These are phyloP conservation scores for Pelargonium citronellum DNA, from an alignment of 441 rosid species.

Conservation along the genomic window DNA sequence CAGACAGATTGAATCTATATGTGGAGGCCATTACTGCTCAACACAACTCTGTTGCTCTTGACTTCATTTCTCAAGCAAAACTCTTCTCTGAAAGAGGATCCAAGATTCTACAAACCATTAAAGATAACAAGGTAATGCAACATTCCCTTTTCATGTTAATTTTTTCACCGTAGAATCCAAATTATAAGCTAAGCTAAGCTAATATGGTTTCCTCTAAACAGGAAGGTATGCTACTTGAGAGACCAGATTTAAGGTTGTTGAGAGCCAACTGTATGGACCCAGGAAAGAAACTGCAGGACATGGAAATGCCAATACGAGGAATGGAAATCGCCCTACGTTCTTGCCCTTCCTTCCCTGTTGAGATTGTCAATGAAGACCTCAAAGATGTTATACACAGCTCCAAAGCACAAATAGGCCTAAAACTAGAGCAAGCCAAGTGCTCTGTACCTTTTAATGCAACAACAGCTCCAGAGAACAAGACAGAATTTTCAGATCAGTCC, in stretches of 20 bases:
- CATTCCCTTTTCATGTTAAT: no score
- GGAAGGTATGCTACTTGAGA: conserved; percentile 59
- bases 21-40: conserved; percentile 44
- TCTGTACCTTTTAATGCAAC: conserved; percentile 26
- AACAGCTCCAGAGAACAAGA: conserved; percentile 39
- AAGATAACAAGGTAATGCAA: conserved; percentile 34
- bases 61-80: conserved; percentile 35
- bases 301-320: conserved; percentile 47
- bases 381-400: conserved; percentile 25
- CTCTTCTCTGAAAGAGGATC: conserved; percentile 33
- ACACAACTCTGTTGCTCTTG: conserved; percentile 40
- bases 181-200: background rate
- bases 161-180: background rate
- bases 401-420: conserved; percentile 32
- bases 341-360: conserved; percentile 46
- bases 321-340: conserved; percentile 54
- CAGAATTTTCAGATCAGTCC: conserved; percentile 15
- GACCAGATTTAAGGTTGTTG: conserved; percentile 45
- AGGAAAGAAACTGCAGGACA: conserved; percentile 34
- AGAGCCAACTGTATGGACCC: conserved; percentile 29
- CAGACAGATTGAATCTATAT: conserved; percentile 48
- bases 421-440: conserved; percentile 36
- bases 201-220: conserved; percentile 23
- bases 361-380: conserved; percentile 35
- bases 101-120: conserved; percentile 39